Conservation (phyloP, 306 rosid genomes). For the Oemleria cerasiformis region DNA sequence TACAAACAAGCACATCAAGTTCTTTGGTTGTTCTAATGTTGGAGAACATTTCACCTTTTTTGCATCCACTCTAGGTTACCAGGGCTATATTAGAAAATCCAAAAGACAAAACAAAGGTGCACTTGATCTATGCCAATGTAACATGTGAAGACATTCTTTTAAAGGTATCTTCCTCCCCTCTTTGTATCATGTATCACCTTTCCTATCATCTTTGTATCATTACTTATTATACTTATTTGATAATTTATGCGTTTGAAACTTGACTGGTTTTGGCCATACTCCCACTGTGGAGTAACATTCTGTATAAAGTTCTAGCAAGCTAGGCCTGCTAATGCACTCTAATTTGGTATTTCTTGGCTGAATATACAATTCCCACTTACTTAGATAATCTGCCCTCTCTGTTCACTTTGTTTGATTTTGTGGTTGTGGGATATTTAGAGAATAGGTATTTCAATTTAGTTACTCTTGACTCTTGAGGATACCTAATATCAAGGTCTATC, state of each 20-base stretch:
- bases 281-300: not conserved
- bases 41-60: constrained; percentile 5
- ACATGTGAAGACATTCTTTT: constrained; percentile 81
- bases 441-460: too few species aligned
- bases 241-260: not conserved
- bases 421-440: too few species aligned
- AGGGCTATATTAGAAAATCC: constrained; percentile 92
- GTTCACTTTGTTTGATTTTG: too few species aligned
- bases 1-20: not conserved
- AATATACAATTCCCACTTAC: not conserved
- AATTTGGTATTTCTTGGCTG: not conserved
- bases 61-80: constrained; percentile 58
- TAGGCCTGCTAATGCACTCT: not conserved
- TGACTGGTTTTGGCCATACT: not conserved
- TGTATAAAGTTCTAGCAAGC: not conserved
- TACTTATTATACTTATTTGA: not conserved
- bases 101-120: constrained; percentile 77
- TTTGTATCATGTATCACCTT: not conserved
- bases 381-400: not conserved
- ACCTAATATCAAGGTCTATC: too few species aligned
- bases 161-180: constrained; percentile 53
- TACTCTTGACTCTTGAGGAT: too few species aligned
- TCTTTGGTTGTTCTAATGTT: not conserved
- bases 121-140: constrained; percentile 95
- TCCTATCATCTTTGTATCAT: not conserved